These are phyloP conservation scores for Aegilops longissima DNA, from an alignment of 176 grass and related monocot species.

Conservation along the genomic window DNA sequence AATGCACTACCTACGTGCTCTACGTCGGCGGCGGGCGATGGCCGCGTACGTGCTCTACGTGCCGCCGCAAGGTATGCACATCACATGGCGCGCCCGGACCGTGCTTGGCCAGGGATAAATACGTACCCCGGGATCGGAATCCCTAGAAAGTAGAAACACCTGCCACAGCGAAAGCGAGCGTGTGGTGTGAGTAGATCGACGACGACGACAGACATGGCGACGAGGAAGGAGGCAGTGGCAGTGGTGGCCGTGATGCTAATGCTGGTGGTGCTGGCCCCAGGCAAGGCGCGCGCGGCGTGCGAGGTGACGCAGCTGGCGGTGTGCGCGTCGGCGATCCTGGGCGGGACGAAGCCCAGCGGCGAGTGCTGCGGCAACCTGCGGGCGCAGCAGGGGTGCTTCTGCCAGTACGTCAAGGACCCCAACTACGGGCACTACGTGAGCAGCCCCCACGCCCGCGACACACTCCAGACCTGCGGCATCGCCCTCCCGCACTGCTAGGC, in stretches of 20 bases:
- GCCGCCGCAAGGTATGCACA: neutral
- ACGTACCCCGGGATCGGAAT: no score
- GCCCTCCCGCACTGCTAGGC: no score
- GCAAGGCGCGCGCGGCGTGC: neutral
- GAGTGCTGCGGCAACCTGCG: conserved; percentile 32
- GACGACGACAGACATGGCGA: neutral
- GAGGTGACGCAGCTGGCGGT: conserved; percentile 1
- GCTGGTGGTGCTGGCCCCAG: neutral
- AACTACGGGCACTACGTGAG: no score
- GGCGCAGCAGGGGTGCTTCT: conserved; percentile 36
- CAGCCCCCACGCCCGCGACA: no score
- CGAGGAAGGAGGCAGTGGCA: neutral
- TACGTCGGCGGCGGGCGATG: no score
- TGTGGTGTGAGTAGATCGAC: no score
- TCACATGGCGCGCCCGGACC: neutral
- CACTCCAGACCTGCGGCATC: no score
- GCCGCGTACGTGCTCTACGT: neutral
- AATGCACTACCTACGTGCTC: no score
- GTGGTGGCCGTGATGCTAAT: neutral
- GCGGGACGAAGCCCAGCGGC: neutral
- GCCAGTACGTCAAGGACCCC: conserved; percentile 41
- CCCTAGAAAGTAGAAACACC: neutral
- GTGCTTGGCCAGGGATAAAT: neutral
- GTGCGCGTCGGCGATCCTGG: conserved; percentile 4
- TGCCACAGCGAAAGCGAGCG: neutral